These are phyloP conservation scores for Diaporthe velutina DNA, from an alignment of 2,329 filamentous ascomycete species.

Conservation along the genomic window DNA sequence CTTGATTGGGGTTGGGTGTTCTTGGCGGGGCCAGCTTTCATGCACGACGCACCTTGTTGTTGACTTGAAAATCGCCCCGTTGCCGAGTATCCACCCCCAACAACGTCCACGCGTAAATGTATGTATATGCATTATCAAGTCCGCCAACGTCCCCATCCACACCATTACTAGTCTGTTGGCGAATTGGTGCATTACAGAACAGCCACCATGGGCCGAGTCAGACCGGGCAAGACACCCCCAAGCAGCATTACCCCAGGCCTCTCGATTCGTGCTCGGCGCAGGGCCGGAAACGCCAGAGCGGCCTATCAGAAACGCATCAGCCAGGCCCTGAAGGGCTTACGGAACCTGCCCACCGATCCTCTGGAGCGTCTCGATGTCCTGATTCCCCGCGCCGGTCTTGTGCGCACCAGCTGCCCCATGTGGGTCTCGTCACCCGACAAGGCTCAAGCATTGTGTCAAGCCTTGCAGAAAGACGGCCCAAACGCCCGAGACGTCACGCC, in stretches of 20 bases:
- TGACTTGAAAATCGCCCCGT: slow-evolving; percentile 2
- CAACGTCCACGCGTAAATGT: neutral
- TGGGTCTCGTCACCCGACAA: slow-evolving; percentile 20
- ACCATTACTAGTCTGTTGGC: too few species aligned
- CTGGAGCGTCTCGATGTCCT: slow-evolving; percentile 20
- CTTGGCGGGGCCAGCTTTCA: slow-evolving; percentile 28
- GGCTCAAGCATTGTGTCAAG: slow-evolving; percentile 13
- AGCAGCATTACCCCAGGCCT: neutral
- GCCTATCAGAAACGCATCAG: slow-evolving; percentile 22
- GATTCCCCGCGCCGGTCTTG: slow-evolving; percentile 10
- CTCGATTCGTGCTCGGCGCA: slow-evolving; percentile 22
- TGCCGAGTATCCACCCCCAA: slow-evolving; percentile 16
- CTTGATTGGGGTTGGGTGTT: slow-evolving; percentile 9
- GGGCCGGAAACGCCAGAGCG: neutral
- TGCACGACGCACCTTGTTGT: slow-evolving; percentile 22
- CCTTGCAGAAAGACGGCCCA: slow-evolving; percentile 10
- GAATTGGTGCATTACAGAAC: neutral
- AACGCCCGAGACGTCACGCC: slow-evolving; percentile 11
- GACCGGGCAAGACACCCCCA: neutral
- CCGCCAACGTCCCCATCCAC: neutral
- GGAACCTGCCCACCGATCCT: slow-evolving; percentile 11
- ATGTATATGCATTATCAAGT: neutral
- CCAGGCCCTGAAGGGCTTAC: neutral
- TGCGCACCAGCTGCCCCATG: slow-evolving; percentile 4
- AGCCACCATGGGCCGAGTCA: neutral